phyloP scores from a whole-genome alignment of 176 grass and related monocot species.

The Calamus simplicifolius region DNA sequence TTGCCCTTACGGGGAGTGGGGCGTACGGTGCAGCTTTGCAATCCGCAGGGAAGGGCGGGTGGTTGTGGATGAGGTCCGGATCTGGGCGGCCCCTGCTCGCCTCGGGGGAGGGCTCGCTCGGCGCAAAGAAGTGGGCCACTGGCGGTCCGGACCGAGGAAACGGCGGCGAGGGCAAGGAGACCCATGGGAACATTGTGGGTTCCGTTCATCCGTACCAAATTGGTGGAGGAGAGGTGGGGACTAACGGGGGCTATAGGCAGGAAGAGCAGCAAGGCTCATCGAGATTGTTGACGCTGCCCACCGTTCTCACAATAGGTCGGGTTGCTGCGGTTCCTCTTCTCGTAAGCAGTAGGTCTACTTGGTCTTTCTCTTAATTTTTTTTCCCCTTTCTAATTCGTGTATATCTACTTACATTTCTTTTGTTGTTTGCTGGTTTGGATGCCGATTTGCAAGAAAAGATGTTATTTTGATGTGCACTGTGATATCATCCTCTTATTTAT shows the following conservation, averaged over 20 bases:
- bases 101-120: background rate
- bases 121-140: constrained; percentile 6
- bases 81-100: background rate
- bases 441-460: no score
- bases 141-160: constrained; percentile 32
- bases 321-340: constrained; percentile 87
- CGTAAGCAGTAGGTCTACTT: constrained; percentile 55
- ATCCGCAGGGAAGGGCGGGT: background rate
- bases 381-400: no score
- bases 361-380: no score
- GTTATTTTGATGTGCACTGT: no score
- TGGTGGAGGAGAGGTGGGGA: constrained; percentile 13
- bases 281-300: constrained; percentile 79
- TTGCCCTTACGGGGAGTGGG: no score
- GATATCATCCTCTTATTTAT: no score
- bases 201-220: constrained; percentile 24
- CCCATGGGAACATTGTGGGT: constrained; percentile 32
- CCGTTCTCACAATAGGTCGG: constrained; percentile 80
- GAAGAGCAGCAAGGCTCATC: constrained; percentile 11
- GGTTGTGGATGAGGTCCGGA: constrained; percentile 14
- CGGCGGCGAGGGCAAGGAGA: background rate
- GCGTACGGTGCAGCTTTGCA: no score
- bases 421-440: no score
- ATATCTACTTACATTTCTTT: no score
- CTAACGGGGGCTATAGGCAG: constrained; percentile 31